Conservation (phyloP, 2,329 filamentous ascomycete genomes). For the Stagonosporopsis cucurbitacearum region DNA sequence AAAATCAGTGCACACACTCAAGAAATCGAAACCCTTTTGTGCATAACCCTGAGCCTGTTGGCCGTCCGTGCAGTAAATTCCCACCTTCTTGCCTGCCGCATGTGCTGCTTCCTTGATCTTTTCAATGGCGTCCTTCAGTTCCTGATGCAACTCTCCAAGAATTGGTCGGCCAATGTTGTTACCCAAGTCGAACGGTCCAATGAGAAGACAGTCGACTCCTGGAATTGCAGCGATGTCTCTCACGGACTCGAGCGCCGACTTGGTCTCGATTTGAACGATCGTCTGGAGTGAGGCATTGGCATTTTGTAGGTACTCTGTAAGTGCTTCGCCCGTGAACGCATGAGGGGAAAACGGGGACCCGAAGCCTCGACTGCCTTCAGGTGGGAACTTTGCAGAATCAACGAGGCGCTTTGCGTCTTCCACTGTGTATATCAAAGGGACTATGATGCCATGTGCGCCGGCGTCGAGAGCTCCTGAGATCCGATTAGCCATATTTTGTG, state of each 20-base stretch:
- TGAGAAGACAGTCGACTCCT: conserved; percentile 61
- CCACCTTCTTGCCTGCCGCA: conserved; percentile 60
- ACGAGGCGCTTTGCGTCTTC: conserved; percentile 62
- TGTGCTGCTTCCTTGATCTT: conserved; percentile 60
- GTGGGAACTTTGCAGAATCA: conserved; percentile 62
- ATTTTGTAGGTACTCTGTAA: conserved; percentile 59
- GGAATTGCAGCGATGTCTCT: conserved; percentile 60
- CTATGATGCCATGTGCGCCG: conserved; percentile 65
- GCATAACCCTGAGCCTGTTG: conserved; percentile 60
- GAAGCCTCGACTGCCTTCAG: conserved; percentile 61
- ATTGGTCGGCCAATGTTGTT: conserved; percentile 65
- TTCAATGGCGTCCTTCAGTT: conserved; percentile 60
- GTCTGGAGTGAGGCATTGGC: conserved; percentile 62
- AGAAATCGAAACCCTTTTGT: conserved; percentile 62
- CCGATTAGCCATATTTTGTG: background rate
- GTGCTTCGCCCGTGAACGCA: conserved; percentile 50
- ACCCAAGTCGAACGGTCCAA: conserved; percentile 64
- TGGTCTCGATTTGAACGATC: conserved; percentile 57
- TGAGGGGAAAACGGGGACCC: conserved; percentile 62
- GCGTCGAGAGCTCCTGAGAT: conserved; percentile 60
- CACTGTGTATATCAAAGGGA: conserved; percentile 60
- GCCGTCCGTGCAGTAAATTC: conserved; percentile 62
- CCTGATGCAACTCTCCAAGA: conserved; percentile 55
- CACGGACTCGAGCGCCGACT: conserved; percentile 48
- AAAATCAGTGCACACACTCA: conserved; percentile 55